These are phyloP conservation scores for Sodiomyces alkalinus DNA, from an alignment of 2,329 filamentous ascomycete species.

Conservation along the genomic window DNA sequence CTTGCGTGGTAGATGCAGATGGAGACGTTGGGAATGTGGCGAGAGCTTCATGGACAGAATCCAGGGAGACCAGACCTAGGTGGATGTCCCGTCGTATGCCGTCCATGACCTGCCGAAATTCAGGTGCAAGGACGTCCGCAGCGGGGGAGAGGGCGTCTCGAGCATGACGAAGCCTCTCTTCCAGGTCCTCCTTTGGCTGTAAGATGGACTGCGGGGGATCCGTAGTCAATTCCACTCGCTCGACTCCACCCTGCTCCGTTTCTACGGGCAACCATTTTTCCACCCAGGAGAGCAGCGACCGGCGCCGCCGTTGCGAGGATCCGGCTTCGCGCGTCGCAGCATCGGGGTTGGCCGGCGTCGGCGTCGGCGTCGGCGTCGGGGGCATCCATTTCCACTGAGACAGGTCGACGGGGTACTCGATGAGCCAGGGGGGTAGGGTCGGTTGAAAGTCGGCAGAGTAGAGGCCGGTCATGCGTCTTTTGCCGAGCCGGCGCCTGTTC, in stretches of 20 bases:
- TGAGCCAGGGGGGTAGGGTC: constrained; percentile 28
- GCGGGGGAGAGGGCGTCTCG: constrained; percentile 4
- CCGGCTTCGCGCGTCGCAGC: neutral
- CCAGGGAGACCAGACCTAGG: constrained; percentile 2
- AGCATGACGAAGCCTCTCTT: constrained; percentile 3
- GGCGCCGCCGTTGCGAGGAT: neutral
- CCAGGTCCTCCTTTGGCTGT: neutral
- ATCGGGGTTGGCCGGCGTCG: neutral
- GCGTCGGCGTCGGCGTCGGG: constrained; percentile 23
- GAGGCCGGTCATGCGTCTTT: constrained; percentile 36
- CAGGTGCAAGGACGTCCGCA: neutral
- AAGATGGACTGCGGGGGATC: neutral
- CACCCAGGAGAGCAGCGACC: neutral
- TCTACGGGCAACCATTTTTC: neutral
- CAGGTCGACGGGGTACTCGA: constrained; percentile 26
- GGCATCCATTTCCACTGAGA: constrained; percentile 37
- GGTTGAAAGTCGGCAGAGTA: constrained; percentile 22
- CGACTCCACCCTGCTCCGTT: neutral
- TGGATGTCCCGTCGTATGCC: constrained; percentile 4
- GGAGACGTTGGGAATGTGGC: constrained; percentile 3
- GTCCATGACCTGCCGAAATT: constrained; percentile 3
- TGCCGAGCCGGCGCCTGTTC: constrained; percentile 34
- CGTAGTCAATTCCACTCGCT: neutral
- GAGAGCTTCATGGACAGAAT: constrained; percentile 2
- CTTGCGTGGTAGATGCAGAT: constrained; percentile 1